Conservation (phyloP, 805 yeast species). For the Yamadazyma sp. region DNA sequence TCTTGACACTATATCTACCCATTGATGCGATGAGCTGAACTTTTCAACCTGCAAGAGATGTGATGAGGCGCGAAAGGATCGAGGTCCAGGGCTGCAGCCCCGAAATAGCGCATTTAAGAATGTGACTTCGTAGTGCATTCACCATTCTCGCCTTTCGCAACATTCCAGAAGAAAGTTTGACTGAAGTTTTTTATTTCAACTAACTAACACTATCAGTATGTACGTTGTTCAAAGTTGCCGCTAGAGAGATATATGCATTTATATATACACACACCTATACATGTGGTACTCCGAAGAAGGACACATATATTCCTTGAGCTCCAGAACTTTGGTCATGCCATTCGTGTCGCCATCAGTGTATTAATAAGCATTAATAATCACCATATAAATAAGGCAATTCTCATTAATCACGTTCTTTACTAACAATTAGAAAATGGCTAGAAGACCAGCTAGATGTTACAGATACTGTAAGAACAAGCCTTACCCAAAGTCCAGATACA, state of each 20-base stretch:
- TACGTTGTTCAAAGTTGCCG: too few relatives aligned
- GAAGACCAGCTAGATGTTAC: conserved; percentile 99
- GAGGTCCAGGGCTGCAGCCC: background rate
- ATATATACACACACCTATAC: too few relatives aligned
- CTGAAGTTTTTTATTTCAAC: conserved; percentile 4
- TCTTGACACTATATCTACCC: conserved; percentile 86
- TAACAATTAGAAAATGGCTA: conserved; percentile 78
- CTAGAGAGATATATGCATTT: too few relatives aligned
- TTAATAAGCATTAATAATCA: conserved; percentile 7
- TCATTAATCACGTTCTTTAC: conserved; percentile 3
- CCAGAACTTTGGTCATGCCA: background rate
- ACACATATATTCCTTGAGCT: too few relatives aligned
- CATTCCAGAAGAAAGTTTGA: conserved; percentile 1
- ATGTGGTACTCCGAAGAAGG: too few relatives aligned
- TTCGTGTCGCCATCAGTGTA: background rate
- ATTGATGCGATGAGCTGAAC: conserved; percentile 33
- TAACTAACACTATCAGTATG: conserved; percentile 8
- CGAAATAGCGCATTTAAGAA: background rate
- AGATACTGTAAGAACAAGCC: conserved; percentile 99
- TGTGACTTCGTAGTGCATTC: conserved; percentile 4
- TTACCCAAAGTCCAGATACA: conserved; percentile 99
- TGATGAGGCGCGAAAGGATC: background rate
- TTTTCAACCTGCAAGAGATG: conserved; percentile 2
- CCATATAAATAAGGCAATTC: conserved; percentile 1
- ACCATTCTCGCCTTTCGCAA: conserved; percentile 1